Percentiles rank a stretch among this genome's conserved stretches.
phyloP scores from a whole-genome alignment of 2,329 filamentous ascomycete species.

The Aspergillus amoenus region DNA sequence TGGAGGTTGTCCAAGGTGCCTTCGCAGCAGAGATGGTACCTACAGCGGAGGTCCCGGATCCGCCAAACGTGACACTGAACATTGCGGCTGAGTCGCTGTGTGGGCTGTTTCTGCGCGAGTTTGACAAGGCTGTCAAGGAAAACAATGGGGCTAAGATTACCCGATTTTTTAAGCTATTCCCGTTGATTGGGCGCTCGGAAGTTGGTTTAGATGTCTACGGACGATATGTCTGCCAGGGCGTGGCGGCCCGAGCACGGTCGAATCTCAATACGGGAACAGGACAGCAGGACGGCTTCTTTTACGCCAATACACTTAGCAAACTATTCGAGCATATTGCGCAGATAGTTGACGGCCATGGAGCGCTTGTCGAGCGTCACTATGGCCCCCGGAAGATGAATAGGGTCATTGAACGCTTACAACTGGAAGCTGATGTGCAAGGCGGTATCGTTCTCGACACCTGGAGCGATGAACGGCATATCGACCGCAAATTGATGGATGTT shows the following conservation, averaged over 20 bases:
- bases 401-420: slow-evolving; percentile 88
- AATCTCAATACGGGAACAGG: slow-evolving; percentile 69
- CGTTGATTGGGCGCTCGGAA: slow-evolving; percentile 83
- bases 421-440: slow-evolving; percentile 93
- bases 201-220: slow-evolving; percentile 94
- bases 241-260: slow-evolving; percentile 76
- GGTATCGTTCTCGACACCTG: slow-evolving; percentile 95
- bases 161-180: slow-evolving; percentile 96
- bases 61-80: slow-evolving; percentile 82
- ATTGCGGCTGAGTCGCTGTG: slow-evolving; percentile 87
- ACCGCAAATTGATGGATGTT: slow-evolving; percentile 86
- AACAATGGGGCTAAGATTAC: slow-evolving; percentile 89
- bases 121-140: slow-evolving; percentile 84
- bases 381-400: slow-evolving; percentile 89
- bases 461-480: slow-evolving; percentile 82
- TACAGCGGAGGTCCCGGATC: slow-evolving; percentile 90
- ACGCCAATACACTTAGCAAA: slow-evolving; percentile 83
- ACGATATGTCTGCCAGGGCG: slow-evolving; percentile 91
- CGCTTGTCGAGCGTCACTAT: slow-evolving; percentile 90
- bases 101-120: slow-evolving; percentile 86
- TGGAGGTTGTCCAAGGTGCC: slow-evolving; percentile 73
- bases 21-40: slow-evolving; percentile 94
- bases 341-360: slow-evolving; percentile 89
- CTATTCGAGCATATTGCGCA: slow-evolving; percentile 97
- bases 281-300: slow-evolving; percentile 78